Base-by-base conservation (phyloP, 2,329 filamentous ascomycete species). In the Plenodomus biglobosus region DNA sequence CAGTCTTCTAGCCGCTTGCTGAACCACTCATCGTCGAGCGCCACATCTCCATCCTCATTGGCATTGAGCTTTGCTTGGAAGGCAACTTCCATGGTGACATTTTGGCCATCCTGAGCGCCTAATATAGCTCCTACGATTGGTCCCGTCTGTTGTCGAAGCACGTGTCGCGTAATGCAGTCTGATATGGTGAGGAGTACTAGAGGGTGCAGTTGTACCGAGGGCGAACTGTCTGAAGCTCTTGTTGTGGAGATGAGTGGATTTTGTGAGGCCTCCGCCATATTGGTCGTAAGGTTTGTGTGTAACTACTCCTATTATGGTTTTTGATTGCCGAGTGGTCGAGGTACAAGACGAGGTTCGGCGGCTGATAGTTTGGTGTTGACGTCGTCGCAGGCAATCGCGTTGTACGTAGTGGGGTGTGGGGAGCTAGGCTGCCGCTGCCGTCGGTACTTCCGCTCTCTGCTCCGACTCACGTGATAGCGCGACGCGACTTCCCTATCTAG, bases 141-240 rank as follows among this genome's bases (percentile, higher is more conserved):
- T 0, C 88, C 88, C 16, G 78, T 71, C 62, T 91, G 85, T 43
- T 84, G 78, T 50, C 94, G 85, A 47, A 96, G 80, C 1, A 86
- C 89, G 72, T 96, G 92, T 51, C 94, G 85, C 49, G 92, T 95
- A 71, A 97, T 91, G 72, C 95, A 95, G 73, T 99, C 94, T 61
- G 92, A 96, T 64, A 99, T 94, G 57, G 88, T 95, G 74, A 99
- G 88, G 58, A 97, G 87, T 43, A 96, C 92, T 40, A 99, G 85
- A 20, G 94, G 94, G 66, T 99, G 94, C 16, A 99, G 84, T 61
- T 91, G 85, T 46, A 91, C 84, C 56, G 90, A 86, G 38, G 95
- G 83, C 42, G 85, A 84, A 17, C 86, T 86, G 72, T 94, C 89
- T 36, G 83, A 84, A 65, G 68, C 69, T 52, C 72, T 73, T 39